Evolutionary conservation across 306 rosid genomes (phyloP), one percentile per base, ranked within the genome.

Genomic region (Medicago ruthenica): DNA sequence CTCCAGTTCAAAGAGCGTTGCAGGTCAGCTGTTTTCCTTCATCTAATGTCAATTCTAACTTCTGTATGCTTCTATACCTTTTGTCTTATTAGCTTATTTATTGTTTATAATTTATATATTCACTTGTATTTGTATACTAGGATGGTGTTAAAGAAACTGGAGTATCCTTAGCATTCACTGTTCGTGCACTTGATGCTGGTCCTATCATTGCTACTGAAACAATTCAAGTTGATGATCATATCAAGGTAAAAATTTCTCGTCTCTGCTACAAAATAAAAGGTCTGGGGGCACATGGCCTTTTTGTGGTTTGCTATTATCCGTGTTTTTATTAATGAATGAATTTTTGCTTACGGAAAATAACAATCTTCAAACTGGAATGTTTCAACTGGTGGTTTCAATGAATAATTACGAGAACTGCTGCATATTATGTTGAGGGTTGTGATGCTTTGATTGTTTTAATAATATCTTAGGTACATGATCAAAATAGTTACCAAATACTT

Each of bases 1-100:
- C 98, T 50, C 98, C 31, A 47, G 98, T 94, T 74, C 98, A 94
- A 84, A 83, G 97, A 83, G 95, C 98, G 24, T 78, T 94, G 81
- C 97, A 90, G 98, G 97, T 94, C 2, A 13, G 12, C 21, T 54
- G 37, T 20, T 15, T 47, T 47, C 75, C 17, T 72, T 47, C 8
- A n/a, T 27, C 34, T 18, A 2, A 53, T 17, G 41, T 61, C 51
- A 44, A 20, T 24, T 27, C 31, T 27, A 27, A 27, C 31, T 0
- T 27, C 0, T 27, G 4, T 27, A 3, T 27, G 31, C 4, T 27
- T 27, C 0, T 27, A 27, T 27, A 27, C 31, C 31, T 27, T 27
- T 27, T 0, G 24, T 54, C 51, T 68, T 65, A 31, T 21, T 4
- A 18, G 34, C 8, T 76, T 40, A 47, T 27, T 31, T 42, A 8